phyloP scores from a whole-genome alignment of 1,284 basidiomycete species.

The Peniophora sp. region DNA sequence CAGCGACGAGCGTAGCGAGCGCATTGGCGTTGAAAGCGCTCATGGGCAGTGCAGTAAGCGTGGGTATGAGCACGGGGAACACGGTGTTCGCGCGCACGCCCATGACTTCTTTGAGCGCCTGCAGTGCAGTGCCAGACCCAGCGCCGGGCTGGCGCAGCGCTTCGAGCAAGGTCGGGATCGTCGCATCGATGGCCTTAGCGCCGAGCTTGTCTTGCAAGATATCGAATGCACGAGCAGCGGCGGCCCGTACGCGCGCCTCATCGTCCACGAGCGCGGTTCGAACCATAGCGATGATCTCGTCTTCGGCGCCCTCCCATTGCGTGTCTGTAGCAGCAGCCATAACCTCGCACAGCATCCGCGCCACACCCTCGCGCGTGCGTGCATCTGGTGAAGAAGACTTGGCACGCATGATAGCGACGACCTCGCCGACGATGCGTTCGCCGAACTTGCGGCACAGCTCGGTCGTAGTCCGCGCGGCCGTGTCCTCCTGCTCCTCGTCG shows the following conservation, averaged over 20 bases:
- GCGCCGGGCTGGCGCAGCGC: slow-evolving; percentile 88
- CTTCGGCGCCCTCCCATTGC: slow-evolving; percentile 88
- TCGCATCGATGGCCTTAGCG: slow-evolving; percentile 90
- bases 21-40: slow-evolving; percentile 95
- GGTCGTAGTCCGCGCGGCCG: slow-evolving; percentile 76
- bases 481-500: slow-evolving; percentile 89
- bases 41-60: slow-evolving; percentile 86
- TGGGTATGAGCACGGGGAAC: slow-evolving; percentile 97
- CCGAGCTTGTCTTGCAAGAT: slow-evolving; percentile 87
- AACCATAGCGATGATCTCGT: slow-evolving; percentile 83
- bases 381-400: slow-evolving; percentile 68
- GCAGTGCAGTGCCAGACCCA: slow-evolving; percentile 89
- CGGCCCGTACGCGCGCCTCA: slow-evolving; percentile 80
- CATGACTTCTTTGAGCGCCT: slow-evolving; percentile 93
- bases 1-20: slow-evolving; percentile 83
- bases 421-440: slow-evolving; percentile 84
- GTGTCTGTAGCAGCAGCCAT: slow-evolving; percentile 80
- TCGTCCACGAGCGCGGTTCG: slow-evolving; percentile 85
- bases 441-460: slow-evolving; percentile 96
- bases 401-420: slow-evolving; percentile 69
- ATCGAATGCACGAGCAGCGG: slow-evolving; percentile 93
- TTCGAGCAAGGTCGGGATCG: slow-evolving; percentile 90
- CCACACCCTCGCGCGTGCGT: slow-evolving; percentile 82
- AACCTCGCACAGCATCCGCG: slow-evolving; percentile 82
- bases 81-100: slow-evolving; percentile 86